A percentile compares a stretch with the other conserved stretches of the same genome.
These are phyloP conservation scores for Phaeolepiota aurea DNA, from an alignment of 768 basidiomycete species.

Conservation along the genomic window DNA sequence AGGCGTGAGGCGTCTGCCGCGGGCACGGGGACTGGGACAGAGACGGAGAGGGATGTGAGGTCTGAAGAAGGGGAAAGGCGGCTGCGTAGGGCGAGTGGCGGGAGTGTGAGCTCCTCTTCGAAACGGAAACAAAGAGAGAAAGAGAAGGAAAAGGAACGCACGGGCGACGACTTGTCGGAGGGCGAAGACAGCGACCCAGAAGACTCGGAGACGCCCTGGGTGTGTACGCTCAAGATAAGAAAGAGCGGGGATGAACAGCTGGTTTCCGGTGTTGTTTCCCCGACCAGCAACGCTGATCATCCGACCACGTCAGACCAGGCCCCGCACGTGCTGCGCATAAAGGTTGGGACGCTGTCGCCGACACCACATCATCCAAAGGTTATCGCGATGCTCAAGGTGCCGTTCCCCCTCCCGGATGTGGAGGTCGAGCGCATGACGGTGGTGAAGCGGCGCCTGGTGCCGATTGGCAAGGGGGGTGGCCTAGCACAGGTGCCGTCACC, in stretches of 20 bases:
- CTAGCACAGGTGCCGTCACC: neutral
- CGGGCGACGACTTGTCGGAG: constrained; percentile 13
- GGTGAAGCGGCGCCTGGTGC: constrained; percentile 35
- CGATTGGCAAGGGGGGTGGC: constrained; percentile 3
- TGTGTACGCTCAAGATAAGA: constrained; percentile 71
- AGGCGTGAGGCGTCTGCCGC: too few species aligned
- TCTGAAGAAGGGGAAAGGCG: constrained; percentile 5
- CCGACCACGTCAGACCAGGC: constrained; percentile 1
- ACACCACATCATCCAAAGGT: constrained; percentile 96
- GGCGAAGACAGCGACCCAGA: constrained; percentile 90
- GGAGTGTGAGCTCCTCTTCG: constrained; percentile 24
- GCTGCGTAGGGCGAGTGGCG: constrained; percentile 8
- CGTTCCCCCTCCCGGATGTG: constrained; percentile 81
- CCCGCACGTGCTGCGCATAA: constrained; percentile 37
- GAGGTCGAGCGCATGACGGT: constrained; percentile 55
- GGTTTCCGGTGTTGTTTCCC: constrained; percentile 2
- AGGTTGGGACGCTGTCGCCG: constrained; percentile 81
- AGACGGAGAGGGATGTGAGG: constrained; percentile 22
- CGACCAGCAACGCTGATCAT: neutral
- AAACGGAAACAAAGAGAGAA: constrained; percentile 8
- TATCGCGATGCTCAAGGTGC: constrained; percentile 84
- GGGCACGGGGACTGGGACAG: constrained; percentile 5
- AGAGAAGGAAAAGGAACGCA: constrained; percentile 8
- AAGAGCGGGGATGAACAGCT: constrained; percentile 19
- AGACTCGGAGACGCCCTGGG: constrained; percentile 95